phyloP scores from a whole-genome alignment of 352 stramenopile genomes.

The Phytopythium montanum region DNA sequence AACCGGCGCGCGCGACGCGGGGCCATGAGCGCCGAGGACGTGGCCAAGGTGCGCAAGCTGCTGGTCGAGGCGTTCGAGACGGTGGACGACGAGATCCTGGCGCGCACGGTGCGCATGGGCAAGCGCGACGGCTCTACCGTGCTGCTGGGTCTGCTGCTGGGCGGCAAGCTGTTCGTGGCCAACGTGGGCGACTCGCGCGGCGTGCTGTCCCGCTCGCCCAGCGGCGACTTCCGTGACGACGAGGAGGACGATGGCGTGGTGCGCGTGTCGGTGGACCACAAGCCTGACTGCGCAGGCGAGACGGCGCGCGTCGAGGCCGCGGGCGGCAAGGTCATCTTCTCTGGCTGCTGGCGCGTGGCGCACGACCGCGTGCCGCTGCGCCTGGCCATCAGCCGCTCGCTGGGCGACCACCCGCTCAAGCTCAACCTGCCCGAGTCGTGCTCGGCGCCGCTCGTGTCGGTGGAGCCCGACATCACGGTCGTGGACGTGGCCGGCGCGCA shows the following conservation, averaged over 20 bases:
- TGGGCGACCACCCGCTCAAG: constrained; percentile 81
- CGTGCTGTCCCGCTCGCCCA: constrained; percentile 31
- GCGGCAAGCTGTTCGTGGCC: constrained; percentile 72
- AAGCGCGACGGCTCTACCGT: constrained; percentile 77
- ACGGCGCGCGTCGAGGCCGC: constrained; percentile 54
- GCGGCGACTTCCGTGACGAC: constrained; percentile 11
- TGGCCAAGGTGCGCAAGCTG: constrained; percentile 42
- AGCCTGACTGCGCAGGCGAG: constrained; percentile 64
- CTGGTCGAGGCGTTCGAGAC: constrained; percentile 51
- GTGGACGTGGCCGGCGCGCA: constrained; percentile 46
- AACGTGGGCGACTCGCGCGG: constrained; percentile 77
- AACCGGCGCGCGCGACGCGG: constrained; percentile 31
- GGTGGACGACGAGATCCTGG: constrained; percentile 71
- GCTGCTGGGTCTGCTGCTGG: constrained; percentile 61
- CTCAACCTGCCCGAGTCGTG: constrained; percentile 52
- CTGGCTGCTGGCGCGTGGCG: constrained; percentile 79
- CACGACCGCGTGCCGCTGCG: constrained; percentile 68
- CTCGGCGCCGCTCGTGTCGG: constrained; percentile 61
- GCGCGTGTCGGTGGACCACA: constrained; percentile 78
- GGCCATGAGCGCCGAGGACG: constrained; percentile 37
- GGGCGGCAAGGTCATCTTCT: constrained; percentile 77
- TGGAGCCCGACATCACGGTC: constrained; percentile 67
- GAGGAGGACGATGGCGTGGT: constrained; percentile 25
- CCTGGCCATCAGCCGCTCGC: constrained; percentile 69
- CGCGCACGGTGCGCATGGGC: constrained; percentile 58